Conservation (phyloP, 768 basidiomycete species). For the Plicaturopsis crispa region DNA sequence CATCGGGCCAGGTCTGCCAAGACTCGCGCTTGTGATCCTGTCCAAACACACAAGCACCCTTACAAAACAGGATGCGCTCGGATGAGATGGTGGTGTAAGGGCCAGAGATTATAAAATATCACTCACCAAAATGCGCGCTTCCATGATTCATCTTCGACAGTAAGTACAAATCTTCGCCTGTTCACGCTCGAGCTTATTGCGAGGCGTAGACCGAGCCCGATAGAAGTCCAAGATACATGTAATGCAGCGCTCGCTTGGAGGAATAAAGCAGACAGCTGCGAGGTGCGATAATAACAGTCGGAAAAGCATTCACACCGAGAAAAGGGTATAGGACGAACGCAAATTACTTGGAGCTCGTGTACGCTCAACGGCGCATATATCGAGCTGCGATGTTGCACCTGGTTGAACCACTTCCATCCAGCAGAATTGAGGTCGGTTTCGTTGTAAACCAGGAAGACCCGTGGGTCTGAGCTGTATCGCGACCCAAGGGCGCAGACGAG, state of each 20-base stretch:
- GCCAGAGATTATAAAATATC: no score
- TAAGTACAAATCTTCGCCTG: slow-evolving; percentile 24
- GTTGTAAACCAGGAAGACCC: slow-evolving; percentile 24
- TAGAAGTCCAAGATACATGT: slow-evolving; percentile 24
- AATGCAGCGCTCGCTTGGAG: slow-evolving; percentile 22
- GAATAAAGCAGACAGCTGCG: slow-evolving; percentile 23
- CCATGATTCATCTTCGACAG: slow-evolving; percentile 40
- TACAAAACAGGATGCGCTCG: slow-evolving; percentile 12
- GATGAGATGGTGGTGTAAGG: no score
- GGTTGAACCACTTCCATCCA: slow-evolving; percentile 40
- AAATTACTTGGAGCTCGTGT: slow-evolving; percentile 46
- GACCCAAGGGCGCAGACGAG: slow-evolving; percentile 58
- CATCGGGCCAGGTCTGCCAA: slow-evolving; percentile 61
- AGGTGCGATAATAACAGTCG: no score
- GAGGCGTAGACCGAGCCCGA: slow-evolving; percentile 22
- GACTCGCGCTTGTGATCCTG: slow-evolving; percentile 30
- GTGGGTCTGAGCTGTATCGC: slow-evolving; percentile 36
- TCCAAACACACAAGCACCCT: slow-evolving; percentile 23
- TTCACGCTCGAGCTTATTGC: slow-evolving; percentile 43
- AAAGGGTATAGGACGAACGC: slow-evolving; percentile 25
- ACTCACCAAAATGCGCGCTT: slow-evolving; percentile 44
- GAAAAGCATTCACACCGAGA: background rate
- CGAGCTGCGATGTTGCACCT: slow-evolving; percentile 39
- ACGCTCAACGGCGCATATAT: slow-evolving; percentile 32
- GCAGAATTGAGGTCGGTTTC: slow-evolving; percentile 22